These are phyloP conservation scores for Leccinum pseudoinsigne DNA, from an alignment of 1,284 basidiomycete genomes.

Conservation along the genomic window DNA sequence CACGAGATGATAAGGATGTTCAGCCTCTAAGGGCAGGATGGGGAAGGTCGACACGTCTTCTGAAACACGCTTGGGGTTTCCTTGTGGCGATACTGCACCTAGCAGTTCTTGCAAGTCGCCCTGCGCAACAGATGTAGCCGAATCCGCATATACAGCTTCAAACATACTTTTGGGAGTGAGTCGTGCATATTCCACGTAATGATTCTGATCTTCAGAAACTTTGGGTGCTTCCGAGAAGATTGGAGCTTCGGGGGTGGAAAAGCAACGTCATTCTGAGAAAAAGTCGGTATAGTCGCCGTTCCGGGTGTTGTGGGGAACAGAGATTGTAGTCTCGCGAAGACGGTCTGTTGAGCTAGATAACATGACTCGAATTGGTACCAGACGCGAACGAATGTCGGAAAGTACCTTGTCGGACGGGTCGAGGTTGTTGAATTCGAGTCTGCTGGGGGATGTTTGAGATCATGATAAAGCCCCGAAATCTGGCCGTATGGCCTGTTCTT, in stretches of 20 bases:
- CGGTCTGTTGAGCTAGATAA: constrained; percentile 35
- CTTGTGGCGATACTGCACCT: constrained; percentile 60
- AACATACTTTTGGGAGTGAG: constrained; percentile 65
- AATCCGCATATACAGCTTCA: neutral
- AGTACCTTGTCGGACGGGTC: constrained; percentile 27
- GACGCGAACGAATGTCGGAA: constrained; percentile 6
- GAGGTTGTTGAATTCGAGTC: constrained; percentile 17
- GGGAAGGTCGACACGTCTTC: constrained; percentile 43
- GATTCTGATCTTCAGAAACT: constrained; percentile 50
- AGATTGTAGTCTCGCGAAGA: constrained; percentile 45
- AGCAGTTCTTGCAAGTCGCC: constrained; percentile 77
- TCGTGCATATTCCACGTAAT: constrained; percentile 80
- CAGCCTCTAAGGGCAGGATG: constrained; percentile 46
- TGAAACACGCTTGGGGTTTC: constrained; percentile 29
- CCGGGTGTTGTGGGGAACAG: constrained; percentile 38
- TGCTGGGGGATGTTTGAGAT: constrained; percentile 23
- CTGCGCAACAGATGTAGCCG: constrained; percentile 35
- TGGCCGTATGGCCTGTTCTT: constrained; percentile 28
- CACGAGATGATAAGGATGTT: constrained; percentile 80
- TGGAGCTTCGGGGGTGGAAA: constrained; percentile 25
- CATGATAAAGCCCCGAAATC: constrained; percentile 21
- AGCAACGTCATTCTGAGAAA: constrained; percentile 20
- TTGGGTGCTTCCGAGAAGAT: constrained; percentile 35
- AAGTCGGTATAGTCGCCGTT: constrained; percentile 15
- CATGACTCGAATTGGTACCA: constrained; percentile 2